Conservation (phyloP, 352 stramenopile species). For the Phytophthora chlamydospora region DNA sequence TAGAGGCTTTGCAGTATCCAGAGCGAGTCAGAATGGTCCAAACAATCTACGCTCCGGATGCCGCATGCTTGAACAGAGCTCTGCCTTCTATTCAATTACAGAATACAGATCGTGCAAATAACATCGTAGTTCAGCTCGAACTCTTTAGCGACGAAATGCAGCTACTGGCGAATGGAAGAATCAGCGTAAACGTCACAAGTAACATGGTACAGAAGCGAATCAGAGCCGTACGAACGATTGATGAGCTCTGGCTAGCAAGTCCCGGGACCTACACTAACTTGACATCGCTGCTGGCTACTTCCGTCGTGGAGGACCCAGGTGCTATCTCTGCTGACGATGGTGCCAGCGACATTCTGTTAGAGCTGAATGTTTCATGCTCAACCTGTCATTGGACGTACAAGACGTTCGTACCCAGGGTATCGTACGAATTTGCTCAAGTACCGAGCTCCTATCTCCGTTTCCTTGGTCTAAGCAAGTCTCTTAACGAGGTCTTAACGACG, state of each 20-base stretch:
- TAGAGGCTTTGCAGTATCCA: not conserved
- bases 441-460: constrained; percentile 34
- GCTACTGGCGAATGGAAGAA: constrained; percentile 11
- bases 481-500: constrained; percentile 31
- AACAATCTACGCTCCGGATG: constrained; percentile 17
- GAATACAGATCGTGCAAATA: not conserved
- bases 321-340: not conserved
- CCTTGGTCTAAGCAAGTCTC: constrained; percentile 11
- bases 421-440: constrained; percentile 44
- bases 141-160: constrained; percentile 25
- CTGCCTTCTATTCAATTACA: constrained; percentile 21
- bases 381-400: constrained; percentile 38
- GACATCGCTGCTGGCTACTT: constrained; percentile 14
- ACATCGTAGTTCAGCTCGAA: constrained; percentile 18
- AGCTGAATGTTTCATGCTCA: constrained; percentile 34
- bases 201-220: not conserved
- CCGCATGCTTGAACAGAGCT: constrained; percentile 33
- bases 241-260: constrained; percentile 7
- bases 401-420: constrained; percentile 42
- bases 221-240: constrained; percentile 3
- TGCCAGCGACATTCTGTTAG: constrained; percentile 14
- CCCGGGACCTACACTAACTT: constrained; percentile 10
- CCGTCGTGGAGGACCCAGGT: constrained; percentile 3
- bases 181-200: constrained; percentile 14
- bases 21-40: constrained; percentile 2